Base-by-base conservation (phyloP, 2,329 filamentous ascomycete species). In the Trichoderma cornu-damae region DNA sequence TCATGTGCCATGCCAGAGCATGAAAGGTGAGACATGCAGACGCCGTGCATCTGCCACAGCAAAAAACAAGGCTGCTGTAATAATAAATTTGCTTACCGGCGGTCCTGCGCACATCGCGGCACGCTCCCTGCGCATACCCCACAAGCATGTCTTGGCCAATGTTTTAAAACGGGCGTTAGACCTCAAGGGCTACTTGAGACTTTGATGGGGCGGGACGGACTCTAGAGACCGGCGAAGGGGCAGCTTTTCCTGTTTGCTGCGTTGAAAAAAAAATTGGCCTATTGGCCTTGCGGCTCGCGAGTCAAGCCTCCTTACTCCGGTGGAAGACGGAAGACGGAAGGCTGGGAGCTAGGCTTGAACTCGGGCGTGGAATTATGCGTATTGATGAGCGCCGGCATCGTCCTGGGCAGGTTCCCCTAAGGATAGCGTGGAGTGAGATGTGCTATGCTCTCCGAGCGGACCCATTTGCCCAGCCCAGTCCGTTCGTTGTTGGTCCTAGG, bases 1-100 rank as follows among this genome's bases (percentile, higher is more conserved):
- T 55, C n/a, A 47, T 38, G 51, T 22, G 47, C 47, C 40, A 55
- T 47, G 32, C 51, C 42, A 55, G 47, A 55, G 51, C 38, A 30
- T 26, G 16, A 47, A 34, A 50, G 3, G 42, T 47, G 35, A 56
- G 53, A 49, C 53, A 56, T 48, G 34, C 53, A 14, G 12, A 20
- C 42, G 34, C 40, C 30, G 11, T 47, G 40, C 40, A 34, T 46
- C 35, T 14, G 37, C 30, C 28, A 35, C 50, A 14, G 38, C 9
- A 34, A 28, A 26, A 24, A 26, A n/a, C n/a, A n/a, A n/a, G n/a
- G 16, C 18, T 26, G 8, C n/a, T 37, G 9, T 20, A 16, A 2
- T 14, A n/a, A 14, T 14, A 9, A n/a, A 14, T 14, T 7, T 20
- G 32, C 34, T 26, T 22, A n/a, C 24, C 22, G 6, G 12, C 47